phyloP scores from a whole-genome alignment of 768 basidiomycete genomes.

The Suillus alpinus region DNA sequence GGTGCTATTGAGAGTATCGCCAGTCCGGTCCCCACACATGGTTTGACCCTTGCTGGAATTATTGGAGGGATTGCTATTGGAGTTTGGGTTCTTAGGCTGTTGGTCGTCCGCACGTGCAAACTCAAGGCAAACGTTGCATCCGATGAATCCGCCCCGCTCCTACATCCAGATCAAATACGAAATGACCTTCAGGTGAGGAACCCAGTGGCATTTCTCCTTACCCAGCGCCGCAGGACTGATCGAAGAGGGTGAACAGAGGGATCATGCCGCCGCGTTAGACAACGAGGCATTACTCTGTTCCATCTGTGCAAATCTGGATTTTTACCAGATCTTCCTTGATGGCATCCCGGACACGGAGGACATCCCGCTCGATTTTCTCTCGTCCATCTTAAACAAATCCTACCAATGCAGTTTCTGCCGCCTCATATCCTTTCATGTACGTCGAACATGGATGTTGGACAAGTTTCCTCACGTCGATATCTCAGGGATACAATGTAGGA shows the following conservation, averaged over 20 bases:
- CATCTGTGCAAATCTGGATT: constrained; percentile 2
- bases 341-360: not conserved
- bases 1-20: not conserved
- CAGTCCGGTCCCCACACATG: not conserved
- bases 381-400: constrained; percentile 3
- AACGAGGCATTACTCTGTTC: constrained; percentile 1
- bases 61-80: not conserved
- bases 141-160: not conserved
- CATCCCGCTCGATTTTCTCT: constrained; percentile 1
- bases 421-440: constrained; percentile 4
- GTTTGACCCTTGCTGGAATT: not conserved
- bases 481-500: not conserved
- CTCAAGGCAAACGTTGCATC: not conserved
- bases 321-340: constrained; percentile 3
- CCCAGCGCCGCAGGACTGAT: not conserved
- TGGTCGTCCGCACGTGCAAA: not conserved
- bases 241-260: not conserved
- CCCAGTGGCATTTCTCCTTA: not conserved
- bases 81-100: not conserved
- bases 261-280: not conserved
- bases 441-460: constrained; percentile 5
- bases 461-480: constrained; percentile 4
- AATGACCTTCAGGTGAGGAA: not conserved
- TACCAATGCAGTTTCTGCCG: constrained; percentile 5
- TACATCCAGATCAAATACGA: not conserved